Evolutionary conservation across 306 rosid genomes (phyloP), one percentile per base, ranked within the genome.

Genomic region (Cercis canadensis): DNA sequence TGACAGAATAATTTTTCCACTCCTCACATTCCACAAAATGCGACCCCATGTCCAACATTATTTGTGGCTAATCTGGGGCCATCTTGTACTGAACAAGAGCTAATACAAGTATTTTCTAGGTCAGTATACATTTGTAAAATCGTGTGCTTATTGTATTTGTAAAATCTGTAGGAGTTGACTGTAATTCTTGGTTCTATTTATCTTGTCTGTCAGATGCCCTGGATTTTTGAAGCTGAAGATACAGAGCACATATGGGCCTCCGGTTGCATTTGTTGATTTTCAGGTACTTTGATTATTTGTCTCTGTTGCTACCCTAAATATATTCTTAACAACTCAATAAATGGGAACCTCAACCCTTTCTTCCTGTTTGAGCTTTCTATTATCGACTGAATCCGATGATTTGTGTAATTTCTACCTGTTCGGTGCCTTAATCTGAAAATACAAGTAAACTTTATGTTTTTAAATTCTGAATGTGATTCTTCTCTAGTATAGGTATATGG

Each of bases 201-300:
- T 53, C 41, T 2, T 32, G 46, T 67, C 39, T 74, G 46, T 64
- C 80, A 94, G 99, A 84, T 94, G 78, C 81, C 92, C 86, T 40
- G 96, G 99, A 68, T 94, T 86, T 75, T 67, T 91, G 80, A 89
- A 94, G 82, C 79, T 94, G 81, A 91, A 94, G 88, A 86, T 94
- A 90, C 99, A 94, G 79, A 72, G 90, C 86, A 89, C 99, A 4
- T 94, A 86, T 53, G 99, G 99, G 57, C 82, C 97, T 68, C 96
- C 96, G 11, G 99, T 94, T 52, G 96, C 97, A 69, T 94, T 94
- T 80, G 96, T 89, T 75, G 97, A 94, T 79, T 91, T 94, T 87
- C 88, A 91, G 97, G 98, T 93, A 57, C 70, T 72, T 11, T 36
- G 39, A 56, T 24, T 12, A 1, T 47, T 56, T 4, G 54, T 61